Percentiles rank a stretch among this genome's conserved stretches.
Conservation (phyloP, 371 early-diverging fungal genomes). For the Lichtheimia hyalospora region DNA sequence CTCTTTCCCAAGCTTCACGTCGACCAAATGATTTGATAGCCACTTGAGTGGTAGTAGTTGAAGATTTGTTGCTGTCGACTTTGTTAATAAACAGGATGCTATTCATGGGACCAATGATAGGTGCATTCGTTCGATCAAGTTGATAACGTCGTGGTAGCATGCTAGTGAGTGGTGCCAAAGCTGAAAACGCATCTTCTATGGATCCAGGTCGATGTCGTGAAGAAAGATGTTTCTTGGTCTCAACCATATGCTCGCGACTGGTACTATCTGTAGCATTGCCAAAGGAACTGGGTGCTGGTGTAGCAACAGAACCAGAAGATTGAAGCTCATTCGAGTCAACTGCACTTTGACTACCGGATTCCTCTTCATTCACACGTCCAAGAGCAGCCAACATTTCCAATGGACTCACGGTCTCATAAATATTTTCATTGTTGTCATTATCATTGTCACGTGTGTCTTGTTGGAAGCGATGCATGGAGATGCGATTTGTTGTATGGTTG, state of each 20-base stretch:
- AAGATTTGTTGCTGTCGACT: not conserved
- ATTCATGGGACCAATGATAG: conserved; percentile 44
- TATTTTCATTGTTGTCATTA: not conserved
- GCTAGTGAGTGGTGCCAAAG: conserved; percentile 10
- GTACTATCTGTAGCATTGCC: not conserved
- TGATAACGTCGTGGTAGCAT: conserved; percentile 40
- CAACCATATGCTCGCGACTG: not conserved
- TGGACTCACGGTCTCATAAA: conserved; percentile 39
- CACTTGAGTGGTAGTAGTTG: conserved; percentile 9
- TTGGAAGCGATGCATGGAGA: conserved; percentile 9
- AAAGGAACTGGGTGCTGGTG: not conserved
- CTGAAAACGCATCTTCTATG: conserved; percentile 8
- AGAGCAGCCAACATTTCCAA: conserved; percentile 38
- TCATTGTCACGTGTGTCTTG: not conserved
- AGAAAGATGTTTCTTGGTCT: not conserved
- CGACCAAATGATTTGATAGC: conserved; percentile 43
- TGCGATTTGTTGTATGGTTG: not conserved
- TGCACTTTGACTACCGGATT: not conserved
- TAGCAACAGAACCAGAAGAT: not conserved
- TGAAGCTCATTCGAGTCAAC: not conserved
- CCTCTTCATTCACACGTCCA: conserved; percentile 22
- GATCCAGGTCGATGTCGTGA: not conserved
- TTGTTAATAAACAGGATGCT: conserved; percentile 32
- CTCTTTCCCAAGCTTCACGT: conserved; percentile 55
- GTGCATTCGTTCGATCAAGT: conserved; percentile 20